Evolutionary conservation across 805 yeast genomes (phyloP).

Genomic region (Debaryomyces maramus): DNA sequence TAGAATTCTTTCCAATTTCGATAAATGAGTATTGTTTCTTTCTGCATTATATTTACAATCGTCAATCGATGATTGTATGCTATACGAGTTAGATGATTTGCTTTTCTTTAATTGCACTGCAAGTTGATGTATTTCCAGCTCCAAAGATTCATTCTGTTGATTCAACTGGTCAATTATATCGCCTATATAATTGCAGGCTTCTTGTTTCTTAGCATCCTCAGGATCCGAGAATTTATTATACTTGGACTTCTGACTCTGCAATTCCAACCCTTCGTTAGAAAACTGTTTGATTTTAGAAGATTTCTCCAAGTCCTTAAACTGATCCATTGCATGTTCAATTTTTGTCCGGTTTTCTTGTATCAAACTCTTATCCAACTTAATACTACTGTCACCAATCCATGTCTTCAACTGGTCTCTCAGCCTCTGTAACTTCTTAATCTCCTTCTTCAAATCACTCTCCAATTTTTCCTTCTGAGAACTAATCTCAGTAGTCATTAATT

Average conservation of each 20-base stretch:
- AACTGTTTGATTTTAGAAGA: conserved; percentile 92
- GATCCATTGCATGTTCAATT: conserved; percentile 92
- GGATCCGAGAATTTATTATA: conserved; percentile 55
- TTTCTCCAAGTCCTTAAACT: conserved; percentile 92
- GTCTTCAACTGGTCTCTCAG: conserved; percentile 92
- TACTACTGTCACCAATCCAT: conserved; percentile 90
- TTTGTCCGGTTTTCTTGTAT: conserved; percentile 62
- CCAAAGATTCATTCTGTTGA: conserved; percentile 76
- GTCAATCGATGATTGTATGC: conserved; percentile 53
- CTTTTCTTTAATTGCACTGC: conserved; percentile 40
- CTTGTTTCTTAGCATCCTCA: conserved; percentile 74
- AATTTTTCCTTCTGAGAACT: conserved; percentile 90
- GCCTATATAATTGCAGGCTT: conserved; percentile 67
- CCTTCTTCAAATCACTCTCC: conserved; percentile 89
- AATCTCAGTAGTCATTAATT: conserved; percentile 76
- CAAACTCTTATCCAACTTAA: conserved; percentile 61
- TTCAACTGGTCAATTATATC: conserved; percentile 75
- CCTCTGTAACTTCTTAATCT: conserved; percentile 91
- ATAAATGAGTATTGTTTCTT: conserved; percentile 77
- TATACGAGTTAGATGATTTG: conserved; percentile 50
- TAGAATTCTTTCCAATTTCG: conserved; percentile 73
- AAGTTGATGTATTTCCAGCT: conserved; percentile 55
- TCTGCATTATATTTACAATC: conserved; percentile 64
- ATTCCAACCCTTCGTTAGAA: conserved; percentile 86
- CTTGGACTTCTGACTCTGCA: conserved; percentile 45